A percentile compares a stretch with the other conserved stretches of the same genome.
phyloP scores from a whole-genome alignment of 164 flowering plant species.

The Aristolochia fimbriata region DNA sequence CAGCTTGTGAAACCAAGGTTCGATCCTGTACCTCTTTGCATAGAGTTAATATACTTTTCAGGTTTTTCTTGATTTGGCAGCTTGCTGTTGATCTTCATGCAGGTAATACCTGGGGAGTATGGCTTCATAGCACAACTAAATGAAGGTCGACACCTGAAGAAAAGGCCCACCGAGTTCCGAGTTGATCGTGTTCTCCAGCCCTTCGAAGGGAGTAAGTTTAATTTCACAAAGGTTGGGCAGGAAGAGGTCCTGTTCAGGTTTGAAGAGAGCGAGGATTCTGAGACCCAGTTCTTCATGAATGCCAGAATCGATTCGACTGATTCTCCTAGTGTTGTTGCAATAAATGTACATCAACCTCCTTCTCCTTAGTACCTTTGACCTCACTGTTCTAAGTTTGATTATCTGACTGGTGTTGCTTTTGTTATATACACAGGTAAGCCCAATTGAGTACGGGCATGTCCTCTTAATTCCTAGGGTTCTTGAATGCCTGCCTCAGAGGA shows the following conservation, averaged over 20 bases:
- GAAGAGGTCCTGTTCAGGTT: slow-evolving; percentile 76
- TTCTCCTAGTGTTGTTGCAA: slow-evolving; percentile 68
- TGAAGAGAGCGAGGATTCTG: slow-evolving; percentile 30
- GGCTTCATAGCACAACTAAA: slow-evolving; percentile 88
- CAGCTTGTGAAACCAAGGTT: slow-evolving; percentile 59
- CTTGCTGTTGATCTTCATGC: not conserved
- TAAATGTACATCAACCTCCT: slow-evolving; percentile 38
- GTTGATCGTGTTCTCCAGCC: slow-evolving; percentile 75
- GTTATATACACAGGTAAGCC: slow-evolving; percentile 54
- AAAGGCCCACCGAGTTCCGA: slow-evolving; percentile 74
- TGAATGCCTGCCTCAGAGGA: slow-evolving; percentile 68
- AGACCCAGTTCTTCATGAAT: slow-evolving; percentile 26
- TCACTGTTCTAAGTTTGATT: not conserved
- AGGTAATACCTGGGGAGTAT: slow-evolving; percentile 45
- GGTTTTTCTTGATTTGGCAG: not conserved
- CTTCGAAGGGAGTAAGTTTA: slow-evolving; percentile 75
- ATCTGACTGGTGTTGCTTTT: not conserved
- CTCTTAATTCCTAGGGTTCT: slow-evolving; percentile 66
- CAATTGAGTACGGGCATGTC: slow-evolving; percentile 89
- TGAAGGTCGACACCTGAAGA: slow-evolving; percentile 81
- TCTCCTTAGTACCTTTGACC: not conserved
- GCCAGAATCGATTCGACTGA: slow-evolving; percentile 22
- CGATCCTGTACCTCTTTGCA: not conserved
- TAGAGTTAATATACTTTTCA: not conserved
- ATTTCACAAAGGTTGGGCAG: slow-evolving; percentile 86